These are phyloP conservation scores for Phaeotremella fagi DNA, from an alignment of 768 basidiomycete genomes.

Conservation along the genomic window DNA sequence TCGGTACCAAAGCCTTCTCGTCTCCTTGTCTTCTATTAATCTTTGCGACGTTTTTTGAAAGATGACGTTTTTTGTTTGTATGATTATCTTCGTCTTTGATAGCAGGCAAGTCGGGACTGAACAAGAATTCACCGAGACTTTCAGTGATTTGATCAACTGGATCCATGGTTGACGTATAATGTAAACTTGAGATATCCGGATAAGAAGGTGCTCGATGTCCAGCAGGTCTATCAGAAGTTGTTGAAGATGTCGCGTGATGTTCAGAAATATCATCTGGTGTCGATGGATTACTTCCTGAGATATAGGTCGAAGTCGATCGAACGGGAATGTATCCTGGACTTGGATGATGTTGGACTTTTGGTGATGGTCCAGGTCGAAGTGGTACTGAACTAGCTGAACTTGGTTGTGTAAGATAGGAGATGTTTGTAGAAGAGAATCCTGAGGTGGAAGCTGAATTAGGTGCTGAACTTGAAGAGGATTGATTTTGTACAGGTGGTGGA, in stretches of 20 bases:
- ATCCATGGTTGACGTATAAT: conserved; percentile 6
- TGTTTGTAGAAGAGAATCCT: neutral
- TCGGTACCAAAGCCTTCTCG: conserved; percentile 7
- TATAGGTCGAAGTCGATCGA: neutral
- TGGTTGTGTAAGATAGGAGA: neutral
- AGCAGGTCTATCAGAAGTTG: neutral
- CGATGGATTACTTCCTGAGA: neutral
- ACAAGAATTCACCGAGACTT: conserved; percentile 36
- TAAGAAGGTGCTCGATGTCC: neutral
- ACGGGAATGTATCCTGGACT: neutral
- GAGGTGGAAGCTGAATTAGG: neutral
- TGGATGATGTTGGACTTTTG: neutral
- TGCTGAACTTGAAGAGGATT: too few relatives aligned
- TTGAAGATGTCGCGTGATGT: neutral
- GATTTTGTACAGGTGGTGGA: too few relatives aligned
- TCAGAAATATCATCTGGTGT: neutral
- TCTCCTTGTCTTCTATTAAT: conserved; percentile 1
- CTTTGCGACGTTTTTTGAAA: neutral
- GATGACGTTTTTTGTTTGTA: neutral
- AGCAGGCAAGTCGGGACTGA: conserved; percentile 13
- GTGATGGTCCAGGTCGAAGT: neutral
- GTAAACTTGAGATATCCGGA: conserved; percentile 4
- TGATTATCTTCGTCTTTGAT: neutral
- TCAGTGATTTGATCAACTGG: conserved; percentile 30
- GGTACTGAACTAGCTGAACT: conserved; percentile 1